These are phyloP conservation scores for Ochetophila trinervis DNA, from an alignment of 306 rosid genomes.

Conservation along the genomic window DNA sequence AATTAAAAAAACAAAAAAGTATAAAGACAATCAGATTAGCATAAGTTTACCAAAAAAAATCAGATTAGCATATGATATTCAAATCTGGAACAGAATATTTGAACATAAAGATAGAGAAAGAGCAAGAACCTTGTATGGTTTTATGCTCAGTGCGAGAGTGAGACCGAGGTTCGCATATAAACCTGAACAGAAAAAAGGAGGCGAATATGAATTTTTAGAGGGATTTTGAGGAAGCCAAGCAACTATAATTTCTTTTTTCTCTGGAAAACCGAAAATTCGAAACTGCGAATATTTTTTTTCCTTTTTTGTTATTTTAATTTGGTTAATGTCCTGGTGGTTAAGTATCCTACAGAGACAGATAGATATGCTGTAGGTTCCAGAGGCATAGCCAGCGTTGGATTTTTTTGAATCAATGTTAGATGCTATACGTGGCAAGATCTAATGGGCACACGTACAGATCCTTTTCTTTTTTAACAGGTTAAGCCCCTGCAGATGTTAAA, in stretches of 20 bases:
- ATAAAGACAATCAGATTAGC: neutral
- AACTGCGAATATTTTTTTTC: neutral
- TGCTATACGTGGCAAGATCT: constrained; percentile 2
- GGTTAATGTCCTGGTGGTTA: too few relatives aligned
- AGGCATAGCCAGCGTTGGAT: neutral
- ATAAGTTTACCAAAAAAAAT: neutral
- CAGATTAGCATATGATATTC: constrained; percentile 12
- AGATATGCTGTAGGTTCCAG: neutral
- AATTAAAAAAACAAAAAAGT: neutral
- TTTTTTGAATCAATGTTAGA: neutral
- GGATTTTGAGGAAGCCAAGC: neutral
- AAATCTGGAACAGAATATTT: constrained; percentile 12
- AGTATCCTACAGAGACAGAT: neutral
- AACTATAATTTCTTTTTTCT: neutral
- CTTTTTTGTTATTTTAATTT: too few relatives aligned
- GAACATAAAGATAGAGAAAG: constrained; percentile 5
- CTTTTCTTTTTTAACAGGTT: neutral
- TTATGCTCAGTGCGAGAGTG: neutral
- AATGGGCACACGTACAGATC: neutral
- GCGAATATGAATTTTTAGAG: constrained; percentile 20
- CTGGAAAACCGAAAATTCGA: neutral
- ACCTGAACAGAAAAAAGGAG: constrained; percentile 14
- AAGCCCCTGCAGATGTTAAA: too few relatives aligned
- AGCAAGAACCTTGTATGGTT: constrained; percentile 2
- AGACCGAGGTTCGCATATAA: constrained; percentile 2